phyloP scores from a whole-genome alignment of 108 stramenopile species.

The Asterionellopsis glacialis region DNA sequence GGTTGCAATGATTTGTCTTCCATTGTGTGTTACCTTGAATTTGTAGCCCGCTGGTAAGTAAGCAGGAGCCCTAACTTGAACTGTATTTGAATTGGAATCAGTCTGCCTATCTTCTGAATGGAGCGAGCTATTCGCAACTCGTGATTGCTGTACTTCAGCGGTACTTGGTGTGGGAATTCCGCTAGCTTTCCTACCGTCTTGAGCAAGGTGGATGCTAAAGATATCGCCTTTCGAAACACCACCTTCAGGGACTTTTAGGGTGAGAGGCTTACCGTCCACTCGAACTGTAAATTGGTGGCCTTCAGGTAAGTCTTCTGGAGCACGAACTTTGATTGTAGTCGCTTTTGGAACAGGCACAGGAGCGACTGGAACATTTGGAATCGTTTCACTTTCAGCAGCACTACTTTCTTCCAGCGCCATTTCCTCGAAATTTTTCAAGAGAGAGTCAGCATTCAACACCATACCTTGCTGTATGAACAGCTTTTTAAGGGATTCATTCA shows the following conservation, averaged over 20 bases:
- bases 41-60: slow-evolving; percentile 76
- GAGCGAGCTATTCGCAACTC: neutral
- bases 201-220: neutral
- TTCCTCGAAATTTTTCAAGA: slow-evolving; percentile 1
- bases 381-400: neutral
- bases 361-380: neutral
- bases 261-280: neutral
- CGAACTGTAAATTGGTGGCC: slow-evolving; percentile 7
- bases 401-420: slow-evolving; percentile 3
- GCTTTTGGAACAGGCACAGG: neutral
- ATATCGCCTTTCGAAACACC: slow-evolving; percentile 4
- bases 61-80: slow-evolving; percentile 70
- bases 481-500: slow-evolving; percentile 30
- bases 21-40: slow-evolving; percentile 59
- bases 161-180: neutral
- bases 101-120: neutral
- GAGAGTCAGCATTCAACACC: neutral
- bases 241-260: neutral
- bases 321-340: slow-evolving; percentile 8
- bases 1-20: slow-evolving; percentile 43
- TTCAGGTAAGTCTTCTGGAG: slow-evolving; percentile 4
- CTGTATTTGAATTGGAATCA: neutral
- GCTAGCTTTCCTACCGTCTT: neutral
- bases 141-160: too few relatives aligned
- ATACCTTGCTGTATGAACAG: slow-evolving; percentile 2